phyloP scores from a whole-genome alignment of 495 filamentous ascomycete genomes.

The Bathelium albidoporum region DNA sequence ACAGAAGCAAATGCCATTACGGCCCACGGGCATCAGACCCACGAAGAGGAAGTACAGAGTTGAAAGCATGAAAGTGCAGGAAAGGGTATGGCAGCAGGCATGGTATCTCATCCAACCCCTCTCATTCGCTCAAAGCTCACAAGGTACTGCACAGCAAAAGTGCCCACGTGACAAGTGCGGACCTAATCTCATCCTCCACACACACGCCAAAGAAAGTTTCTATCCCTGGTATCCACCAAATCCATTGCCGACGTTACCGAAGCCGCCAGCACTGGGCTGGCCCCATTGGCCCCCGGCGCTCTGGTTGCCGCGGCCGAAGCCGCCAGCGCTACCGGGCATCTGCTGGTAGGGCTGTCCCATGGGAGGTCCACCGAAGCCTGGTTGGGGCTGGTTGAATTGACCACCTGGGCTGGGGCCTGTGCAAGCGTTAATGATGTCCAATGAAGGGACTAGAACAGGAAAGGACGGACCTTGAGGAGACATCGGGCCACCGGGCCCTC shows the following conservation, averaged over 20 bases:
- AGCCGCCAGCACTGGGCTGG: constrained; percentile 24
- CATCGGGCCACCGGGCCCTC: constrained; percentile 58
- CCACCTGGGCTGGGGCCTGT: constrained; percentile 50
- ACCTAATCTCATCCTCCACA: too few species aligned
- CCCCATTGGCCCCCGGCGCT: constrained; percentile 21
- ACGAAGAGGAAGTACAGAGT: neutral
- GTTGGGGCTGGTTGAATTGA: constrained; percentile 49
- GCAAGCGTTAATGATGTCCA: constrained; percentile 25
- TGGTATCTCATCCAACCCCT: neutral
- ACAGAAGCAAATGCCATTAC: neutral
- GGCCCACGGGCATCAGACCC: neutral
- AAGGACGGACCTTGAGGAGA: constrained; percentile 49
- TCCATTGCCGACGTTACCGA: constrained; percentile 21
- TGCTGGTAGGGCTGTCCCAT: constrained; percentile 46
- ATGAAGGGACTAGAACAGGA: constrained; percentile 34
- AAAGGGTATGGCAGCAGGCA: constrained; percentile 2
- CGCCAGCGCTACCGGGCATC: constrained; percentile 35
- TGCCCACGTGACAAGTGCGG: neutral
- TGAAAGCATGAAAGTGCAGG: neutral
- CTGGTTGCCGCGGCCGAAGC: constrained; percentile 26
- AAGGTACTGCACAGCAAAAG: neutral
- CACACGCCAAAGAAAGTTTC: neutral
- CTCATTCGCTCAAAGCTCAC: neutral
- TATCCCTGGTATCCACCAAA: constrained; percentile 33
- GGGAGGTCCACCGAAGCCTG: constrained; percentile 46